Evolutionary conservation across 306 rosid genomes (phyloP), one percentile per base, ranked within the genome.

Genomic region (Ammopiptanthus mongolicus): DNA sequence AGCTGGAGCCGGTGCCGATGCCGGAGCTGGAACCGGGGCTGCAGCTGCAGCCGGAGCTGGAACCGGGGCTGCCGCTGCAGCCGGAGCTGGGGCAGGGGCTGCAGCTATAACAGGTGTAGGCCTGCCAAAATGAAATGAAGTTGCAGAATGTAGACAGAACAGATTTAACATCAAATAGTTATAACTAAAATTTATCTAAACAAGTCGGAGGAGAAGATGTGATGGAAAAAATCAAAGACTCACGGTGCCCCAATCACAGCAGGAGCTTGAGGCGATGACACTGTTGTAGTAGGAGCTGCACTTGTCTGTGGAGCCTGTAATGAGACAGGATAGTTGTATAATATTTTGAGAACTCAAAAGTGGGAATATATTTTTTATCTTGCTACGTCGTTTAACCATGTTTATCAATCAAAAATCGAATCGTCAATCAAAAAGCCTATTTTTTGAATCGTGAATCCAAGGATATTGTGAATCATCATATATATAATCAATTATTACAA

Each of bases 221-320:
- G 50, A 47, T 3, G 10, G 10, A 41, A 52, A 44, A 44, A 19
- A 52, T 44, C 21, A 46, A 42, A 12, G 12, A 86, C 95, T 85
- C 88, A 87, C 91, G 50, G 28, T 41, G 79, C 78, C 2, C 39
- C 56, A 15, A 83, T 72, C 52, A 65, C 46, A 44, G 76, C 71
- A 39, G 81, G 84, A 62, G 79, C 80, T 75, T 81, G 81, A 67
- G 91, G 66, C 1, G 82, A 2, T n/a, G 85, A 29, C 9, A 47
- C 75, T 7, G 82, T 58, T 47, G 88, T 64, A 61, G 87, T 71
- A 50, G 77, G 84, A 58, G 77, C 60, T 55, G 87, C 82, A 72
- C 76, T 87, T 44, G 87, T 72, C 59, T 86, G 83, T 37, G 83
- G 69, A 15, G 72, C 65, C 90, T 74, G 39, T 47, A 75, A 64